Base-by-base conservation (phyloP, 2,329 filamentous ascomycete species). In the Pezicula carpinea region DNA sequence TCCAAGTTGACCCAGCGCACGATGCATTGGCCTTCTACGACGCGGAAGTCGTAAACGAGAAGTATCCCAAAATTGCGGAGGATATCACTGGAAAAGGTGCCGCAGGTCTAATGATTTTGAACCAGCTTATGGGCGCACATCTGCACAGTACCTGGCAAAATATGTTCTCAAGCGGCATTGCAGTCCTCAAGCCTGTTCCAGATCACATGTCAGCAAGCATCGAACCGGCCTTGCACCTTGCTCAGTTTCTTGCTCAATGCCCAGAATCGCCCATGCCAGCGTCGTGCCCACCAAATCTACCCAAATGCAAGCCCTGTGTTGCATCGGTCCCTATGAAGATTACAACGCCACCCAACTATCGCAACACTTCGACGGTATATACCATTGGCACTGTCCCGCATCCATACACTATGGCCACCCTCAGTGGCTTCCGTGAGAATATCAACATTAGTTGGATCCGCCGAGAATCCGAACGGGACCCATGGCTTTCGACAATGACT, bases 331-430 rank as follows among this genome's bases (percentile, higher is more conserved):
- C 79, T 0, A 75, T 89, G 67, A 79, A 77, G 43, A 77, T 95
- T 55, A 72, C 75, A n/a, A 85, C 83, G 1, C 79, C 82, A 3
- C 68, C 77, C 3, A 69, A 76, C 15, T 93, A 89, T 66, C 77
- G 77, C 46, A 96, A 96, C 65, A 77, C 76, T 4, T 83, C 83
- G 13, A 74, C 73, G 1, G 63, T 85, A 14, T 97, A 90, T 70
- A 89, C 86, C 3, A 87, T 99, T 53, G 90, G 86, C 49, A 87
- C 83, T 1, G 85, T 97, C 11, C 92, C 92, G 0, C 93, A 99
- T 64, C 93, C 93, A 0, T 95, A 90, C 71, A 96, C 91, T 1
- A 74, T 89, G 35, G 78, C 83, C 45, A 79, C 82, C 11, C 72
- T 97, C 15, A 75, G 81, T 49, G 76, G 81, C 53, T 76, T 81